Conservation (phyloP, 1,284 basidiomycete species). For the Grifola frondosa region DNA sequence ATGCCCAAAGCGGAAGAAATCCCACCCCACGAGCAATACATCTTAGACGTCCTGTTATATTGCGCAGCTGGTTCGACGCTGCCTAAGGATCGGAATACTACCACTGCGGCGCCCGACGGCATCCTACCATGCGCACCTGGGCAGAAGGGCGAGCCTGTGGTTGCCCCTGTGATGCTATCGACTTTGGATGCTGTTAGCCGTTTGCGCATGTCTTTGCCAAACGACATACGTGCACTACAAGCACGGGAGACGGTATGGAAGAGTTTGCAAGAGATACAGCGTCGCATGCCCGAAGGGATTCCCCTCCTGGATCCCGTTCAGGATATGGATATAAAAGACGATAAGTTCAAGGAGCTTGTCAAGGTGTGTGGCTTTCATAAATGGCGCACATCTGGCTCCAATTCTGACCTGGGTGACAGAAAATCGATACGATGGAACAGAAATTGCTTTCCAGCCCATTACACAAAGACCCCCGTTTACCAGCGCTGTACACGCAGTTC, state of each 20-base stretch:
- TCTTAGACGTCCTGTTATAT: conserved; percentile 91
- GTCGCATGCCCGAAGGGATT: conserved; percentile 87
- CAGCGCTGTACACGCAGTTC: conserved; percentile 81
- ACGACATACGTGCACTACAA: conserved; percentile 79
- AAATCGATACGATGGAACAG: conserved; percentile 87
- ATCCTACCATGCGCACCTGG: conserved; percentile 72
- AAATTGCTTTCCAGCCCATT: conserved; percentile 77
- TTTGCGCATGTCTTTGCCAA: conserved; percentile 86
- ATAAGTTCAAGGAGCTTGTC: conserved; percentile 86
- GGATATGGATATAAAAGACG: conserved; percentile 97
- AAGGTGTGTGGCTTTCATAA: conserved; percentile 54
- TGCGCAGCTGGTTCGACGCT: conserved; percentile 68
- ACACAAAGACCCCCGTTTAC: conserved; percentile 72
- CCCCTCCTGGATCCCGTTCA: conserved; percentile 88
- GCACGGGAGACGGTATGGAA: conserved; percentile 87
- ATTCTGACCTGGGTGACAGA: conserved; percentile 44
- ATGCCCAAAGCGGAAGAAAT: conserved; percentile 64
- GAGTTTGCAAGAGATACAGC: conserved; percentile 86
- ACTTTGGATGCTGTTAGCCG: conserved; percentile 87
- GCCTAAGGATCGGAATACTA: conserved; percentile 59
- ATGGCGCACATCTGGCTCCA: too few relatives aligned
- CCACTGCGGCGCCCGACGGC: conserved; percentile 61
- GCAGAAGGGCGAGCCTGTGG: conserved; percentile 79
- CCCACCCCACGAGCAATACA: conserved; percentile 86
- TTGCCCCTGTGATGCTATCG: conserved; percentile 88